Evolutionary conservation across 2,329 filamentous ascomycete genomes (phyloP).

Genomic region (Podosphaera aphanis): DNA sequence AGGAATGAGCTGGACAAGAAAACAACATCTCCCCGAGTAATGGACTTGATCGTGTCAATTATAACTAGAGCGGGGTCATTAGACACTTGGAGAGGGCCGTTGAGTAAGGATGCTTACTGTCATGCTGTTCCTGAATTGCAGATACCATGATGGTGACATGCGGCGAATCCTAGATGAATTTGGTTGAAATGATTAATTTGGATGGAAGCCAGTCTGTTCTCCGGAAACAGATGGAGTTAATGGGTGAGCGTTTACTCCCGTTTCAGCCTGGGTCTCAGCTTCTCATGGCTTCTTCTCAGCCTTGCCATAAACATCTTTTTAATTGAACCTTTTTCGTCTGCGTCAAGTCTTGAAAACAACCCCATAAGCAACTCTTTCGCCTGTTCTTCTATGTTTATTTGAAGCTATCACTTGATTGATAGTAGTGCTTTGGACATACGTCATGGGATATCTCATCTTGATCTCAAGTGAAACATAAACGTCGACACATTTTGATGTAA

Average conservation of each 20-base stretch:
- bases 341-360: too few species aligned
- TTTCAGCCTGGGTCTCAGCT: not conserved
- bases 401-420: too few species aligned
- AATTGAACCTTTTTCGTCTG: not conserved
- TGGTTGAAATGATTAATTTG: not conserved
- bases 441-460: too few species aligned
- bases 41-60: slow-evolving; percentile 48
- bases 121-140: slow-evolving; percentile 63
- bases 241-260: not conserved
- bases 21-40: slow-evolving; percentile 60
- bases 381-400: too few species aligned
- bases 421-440: too few species aligned
- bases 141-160: slow-evolving; percentile 47
- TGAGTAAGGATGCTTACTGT: slow-evolving; percentile 27
- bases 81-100: slow-evolving; percentile 3
- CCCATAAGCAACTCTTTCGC: too few species aligned
- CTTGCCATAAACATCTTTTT: too few species aligned
- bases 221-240: not conserved
- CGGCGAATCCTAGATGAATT: not conserved
- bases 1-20: slow-evolving; percentile 1
- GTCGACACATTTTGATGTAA: too few species aligned
- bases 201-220: not conserved
- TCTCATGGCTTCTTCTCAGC: not conserved
- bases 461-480: too few species aligned
- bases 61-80: slow-evolving; percentile 29